A percentile compares a stretch with the other conserved stretches of the same genome.
Conservation (phyloP, 225 moss, liverwort and hornwort species). For the Physcomitrellopsis africana region DNA sequence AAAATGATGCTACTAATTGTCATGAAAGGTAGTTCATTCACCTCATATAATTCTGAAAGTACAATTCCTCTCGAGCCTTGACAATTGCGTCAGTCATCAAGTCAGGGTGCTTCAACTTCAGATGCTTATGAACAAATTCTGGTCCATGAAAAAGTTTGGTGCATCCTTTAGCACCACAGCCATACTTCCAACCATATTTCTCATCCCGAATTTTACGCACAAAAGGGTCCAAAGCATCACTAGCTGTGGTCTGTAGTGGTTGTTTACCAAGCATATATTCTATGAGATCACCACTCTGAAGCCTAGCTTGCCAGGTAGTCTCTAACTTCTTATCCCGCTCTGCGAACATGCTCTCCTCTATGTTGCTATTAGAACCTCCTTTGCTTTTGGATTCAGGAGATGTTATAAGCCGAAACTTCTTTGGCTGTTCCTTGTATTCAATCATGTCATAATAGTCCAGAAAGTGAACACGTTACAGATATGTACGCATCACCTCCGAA, state of each 20-base stretch:
- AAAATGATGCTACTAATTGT: neutral
- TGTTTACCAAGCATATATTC: constrained; percentile 70
- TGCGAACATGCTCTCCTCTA: constrained; percentile 32
- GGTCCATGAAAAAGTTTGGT: constrained; percentile 83
- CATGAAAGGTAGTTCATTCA: constrained; percentile 22
- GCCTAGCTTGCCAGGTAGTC: constrained; percentile 63
- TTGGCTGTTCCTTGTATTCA: constrained; percentile 72
- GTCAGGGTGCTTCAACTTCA: constrained; percentile 74
- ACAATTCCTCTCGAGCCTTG: constrained; percentile 72
- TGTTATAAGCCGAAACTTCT: constrained; percentile 43
- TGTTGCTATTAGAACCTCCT: constrained; percentile 33
- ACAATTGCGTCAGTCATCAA: constrained; percentile 61
- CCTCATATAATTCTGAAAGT: constrained; percentile 88
- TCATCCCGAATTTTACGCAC: constrained; percentile 86
- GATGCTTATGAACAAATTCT: constrained; percentile 86
- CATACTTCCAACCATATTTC: constrained; percentile 94
- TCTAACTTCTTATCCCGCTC: constrained; percentile 83
- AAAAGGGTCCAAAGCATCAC: constrained; percentile 63
- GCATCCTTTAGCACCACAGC: constrained; percentile 78
- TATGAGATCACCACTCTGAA: constrained; percentile 64
- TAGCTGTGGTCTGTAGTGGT: constrained; percentile 52
- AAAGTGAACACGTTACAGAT: constrained; percentile 78
- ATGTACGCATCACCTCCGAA: constrained; percentile 65
- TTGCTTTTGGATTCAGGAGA: constrained; percentile 41
- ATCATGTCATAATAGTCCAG: constrained; percentile 76